Percentiles rank a stretch among this genome's conserved stretches.
Evolutionary conservation across 2,329 filamentous ascomycete genomes (phyloP).

Genomic region (Echinosphaeria canescens): DNA sequence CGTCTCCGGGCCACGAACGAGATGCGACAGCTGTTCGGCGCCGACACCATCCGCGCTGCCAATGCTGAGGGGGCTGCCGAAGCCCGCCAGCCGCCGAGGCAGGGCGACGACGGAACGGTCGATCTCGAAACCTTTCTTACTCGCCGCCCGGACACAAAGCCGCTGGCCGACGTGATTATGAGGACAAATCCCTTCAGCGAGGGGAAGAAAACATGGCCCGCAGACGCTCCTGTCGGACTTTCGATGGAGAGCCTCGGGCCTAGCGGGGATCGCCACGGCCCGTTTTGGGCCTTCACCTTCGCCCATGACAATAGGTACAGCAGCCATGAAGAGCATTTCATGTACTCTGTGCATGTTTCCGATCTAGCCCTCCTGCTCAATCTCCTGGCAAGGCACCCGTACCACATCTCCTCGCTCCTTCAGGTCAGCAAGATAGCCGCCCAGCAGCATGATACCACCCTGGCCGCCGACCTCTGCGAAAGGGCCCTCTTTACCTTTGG

Average conservation of each 20-base stretch:
- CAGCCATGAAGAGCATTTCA: conserved; percentile 54
- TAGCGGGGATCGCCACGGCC: conserved; percentile 17
- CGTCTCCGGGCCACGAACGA: conserved; percentile 77
- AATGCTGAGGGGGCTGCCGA: conserved; percentile 26
- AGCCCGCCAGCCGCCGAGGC: conserved; percentile 10
- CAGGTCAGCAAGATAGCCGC: conserved; percentile 86
- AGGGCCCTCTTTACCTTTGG: conserved; percentile 85
- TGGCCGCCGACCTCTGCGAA: conserved; percentile 74
- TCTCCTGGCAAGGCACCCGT: conserved; percentile 55
- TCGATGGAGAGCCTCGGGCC: conserved; percentile 40
- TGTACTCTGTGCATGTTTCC: conserved; percentile 57
- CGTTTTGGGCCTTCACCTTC: conserved; percentile 54
- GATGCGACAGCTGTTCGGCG: conserved; percentile 47
- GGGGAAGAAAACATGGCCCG: conserved; percentile 74
- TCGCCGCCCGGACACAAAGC: conserved; percentile 33
- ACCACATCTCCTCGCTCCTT: conserved; percentile 83
- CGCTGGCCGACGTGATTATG: conserved; percentile 47
- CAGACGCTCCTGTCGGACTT: conserved; percentile 57
- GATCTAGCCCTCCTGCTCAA: conserved; percentile 68
- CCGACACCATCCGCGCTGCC: conserved; percentile 32
- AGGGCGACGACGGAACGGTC: conserved; percentile 17
- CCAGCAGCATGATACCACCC: conserved; percentile 71
- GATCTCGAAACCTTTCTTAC: conserved; percentile 33
- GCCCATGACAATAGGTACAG: conserved; percentile 57
- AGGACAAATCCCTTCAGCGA: conserved; percentile 70